phyloP scores from a whole-genome alignment of 768 basidiomycete genomes.

The Phlebiopsis flavidoalba region DNA sequence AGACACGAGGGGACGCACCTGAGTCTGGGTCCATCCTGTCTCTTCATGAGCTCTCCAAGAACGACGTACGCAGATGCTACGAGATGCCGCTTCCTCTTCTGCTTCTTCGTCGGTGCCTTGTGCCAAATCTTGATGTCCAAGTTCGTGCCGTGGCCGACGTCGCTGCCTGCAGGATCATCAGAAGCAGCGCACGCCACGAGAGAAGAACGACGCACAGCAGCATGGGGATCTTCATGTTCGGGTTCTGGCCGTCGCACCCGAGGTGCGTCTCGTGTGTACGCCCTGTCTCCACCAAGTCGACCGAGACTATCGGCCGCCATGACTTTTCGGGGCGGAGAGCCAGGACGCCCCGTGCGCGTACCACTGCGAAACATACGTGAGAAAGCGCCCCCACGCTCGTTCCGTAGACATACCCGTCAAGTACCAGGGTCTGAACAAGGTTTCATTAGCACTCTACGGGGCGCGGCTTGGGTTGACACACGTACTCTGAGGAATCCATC shows the following conservation, averaged over 20 bases:
- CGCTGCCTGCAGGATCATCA: slow-evolving; percentile 30
- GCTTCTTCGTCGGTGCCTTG: slow-evolving; percentile 57
- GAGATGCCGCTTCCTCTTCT: slow-evolving; percentile 47
- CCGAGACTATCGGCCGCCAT: slow-evolving; percentile 62
- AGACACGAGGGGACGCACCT: slow-evolving; percentile 30
- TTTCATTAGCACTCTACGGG: neutral
- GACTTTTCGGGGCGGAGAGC: slow-evolving; percentile 53
- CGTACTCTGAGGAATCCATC: neutral
- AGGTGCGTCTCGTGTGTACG: slow-evolving; percentile 54
- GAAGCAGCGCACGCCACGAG: neutral
- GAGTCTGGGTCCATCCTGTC: slow-evolving; percentile 32
- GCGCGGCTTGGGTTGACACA: neutral
- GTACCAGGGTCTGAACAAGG: neutral
- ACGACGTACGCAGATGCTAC: slow-evolving; percentile 48
- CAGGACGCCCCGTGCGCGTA: slow-evolving; percentile 33
- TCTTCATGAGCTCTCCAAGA: slow-evolving; percentile 48
- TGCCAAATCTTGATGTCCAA: slow-evolving; percentile 56
- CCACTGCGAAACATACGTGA: slow-evolving; percentile 22
- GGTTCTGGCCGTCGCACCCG: slow-evolving; percentile 66
- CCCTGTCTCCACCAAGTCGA: slow-evolving; percentile 48
- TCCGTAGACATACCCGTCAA: neutral
- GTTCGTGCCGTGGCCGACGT: slow-evolving; percentile 32
- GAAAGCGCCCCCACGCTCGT: neutral
- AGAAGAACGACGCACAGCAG: slow-evolving; percentile 39
- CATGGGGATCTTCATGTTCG: slow-evolving; percentile 53